phyloP scores from a whole-genome alignment of 1,284 basidiomycete genomes.

The Fomitopsis pinicola region DNA sequence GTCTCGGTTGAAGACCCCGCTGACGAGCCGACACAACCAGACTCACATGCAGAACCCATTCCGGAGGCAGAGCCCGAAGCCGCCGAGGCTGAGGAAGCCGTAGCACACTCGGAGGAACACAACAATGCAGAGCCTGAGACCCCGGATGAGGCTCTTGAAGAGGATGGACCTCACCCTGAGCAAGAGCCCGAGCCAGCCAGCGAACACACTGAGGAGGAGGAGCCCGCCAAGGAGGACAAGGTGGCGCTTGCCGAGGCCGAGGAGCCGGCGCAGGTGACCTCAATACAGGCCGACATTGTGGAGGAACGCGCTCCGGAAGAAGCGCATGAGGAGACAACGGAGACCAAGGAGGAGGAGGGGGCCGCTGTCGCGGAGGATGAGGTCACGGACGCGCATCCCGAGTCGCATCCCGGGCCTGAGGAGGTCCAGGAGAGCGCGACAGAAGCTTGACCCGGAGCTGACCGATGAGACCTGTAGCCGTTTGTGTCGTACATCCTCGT shows the following conservation, averaged over 20 bases:
- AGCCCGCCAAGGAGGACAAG: background rate
- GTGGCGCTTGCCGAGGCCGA: background rate
- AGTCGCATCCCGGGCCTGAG: background rate
- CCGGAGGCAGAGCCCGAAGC: background rate
- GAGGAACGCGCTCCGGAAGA: background rate
- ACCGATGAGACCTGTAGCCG: background rate
- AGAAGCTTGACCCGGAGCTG: background rate
- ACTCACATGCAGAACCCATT: background rate
- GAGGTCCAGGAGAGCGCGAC: background rate
- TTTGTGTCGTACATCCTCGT: background rate
- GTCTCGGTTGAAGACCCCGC: background rate
- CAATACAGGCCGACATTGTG: background rate
- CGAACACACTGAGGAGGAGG: background rate
- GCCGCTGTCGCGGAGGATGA: background rate
- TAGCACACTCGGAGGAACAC: background rate
- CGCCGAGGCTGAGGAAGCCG: background rate
- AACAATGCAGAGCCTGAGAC: background rate
- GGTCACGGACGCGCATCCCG: background rate
- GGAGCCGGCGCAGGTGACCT: background rate
- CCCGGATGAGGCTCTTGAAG: constrained; percentile 2
- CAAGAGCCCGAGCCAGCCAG: background rate
- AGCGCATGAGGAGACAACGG: background rate
- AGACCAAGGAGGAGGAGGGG: background rate
- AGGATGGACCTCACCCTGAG: background rate
- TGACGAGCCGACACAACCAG: background rate